Percentiles rank a stretch among this genome's conserved stretches.
phyloP scores from a whole-genome alignment of 163 green algal species.

The Chlamydomonas reinhardtii region DNA sequence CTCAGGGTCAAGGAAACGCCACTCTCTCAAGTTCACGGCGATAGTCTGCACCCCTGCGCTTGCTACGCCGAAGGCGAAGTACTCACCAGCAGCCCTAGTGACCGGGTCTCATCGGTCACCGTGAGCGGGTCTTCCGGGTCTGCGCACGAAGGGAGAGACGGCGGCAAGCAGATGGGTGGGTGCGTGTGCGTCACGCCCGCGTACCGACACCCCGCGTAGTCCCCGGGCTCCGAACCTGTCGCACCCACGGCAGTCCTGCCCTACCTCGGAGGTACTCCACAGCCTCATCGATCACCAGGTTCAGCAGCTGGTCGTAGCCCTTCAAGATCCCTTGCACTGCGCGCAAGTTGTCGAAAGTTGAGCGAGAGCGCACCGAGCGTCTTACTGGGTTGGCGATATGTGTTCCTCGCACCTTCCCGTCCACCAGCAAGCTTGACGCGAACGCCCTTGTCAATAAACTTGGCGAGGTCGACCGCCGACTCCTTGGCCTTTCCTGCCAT shows the following conservation, averaged over 20 bases:
- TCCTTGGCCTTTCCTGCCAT: conserved; percentile 86
- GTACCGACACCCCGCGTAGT: background rate
- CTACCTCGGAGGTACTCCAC: conserved; percentile 93
- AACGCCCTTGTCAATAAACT: conserved; percentile 96
- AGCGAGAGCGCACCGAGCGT: no score
- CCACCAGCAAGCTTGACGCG: conserved; percentile 97
- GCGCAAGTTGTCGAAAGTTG: no score
- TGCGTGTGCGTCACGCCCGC: no score
- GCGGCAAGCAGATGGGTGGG: background rate
- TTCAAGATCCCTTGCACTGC: conserved; percentile 93
- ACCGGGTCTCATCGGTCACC: conserved; percentile 88
- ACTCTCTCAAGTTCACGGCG: no score
- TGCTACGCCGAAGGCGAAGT: no score
- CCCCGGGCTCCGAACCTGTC: no score
- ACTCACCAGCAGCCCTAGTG: conserved; percentile 71
- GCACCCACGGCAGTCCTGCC: no score
- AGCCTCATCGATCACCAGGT: conserved; percentile 97
- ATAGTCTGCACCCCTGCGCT: no score
- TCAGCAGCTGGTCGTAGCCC: conserved; percentile 98
- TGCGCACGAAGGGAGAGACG: conserved; percentile 55
- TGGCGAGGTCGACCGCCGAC: conserved; percentile 94
- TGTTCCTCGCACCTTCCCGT: conserved; percentile 83
- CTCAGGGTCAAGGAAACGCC: no score
- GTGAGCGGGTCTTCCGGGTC: conserved; percentile 92
- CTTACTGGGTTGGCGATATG: no score